These are phyloP conservation scores for Yarrowia sp. DNA, from an alignment of 805 yeast species.

Conservation along the genomic window DNA sequence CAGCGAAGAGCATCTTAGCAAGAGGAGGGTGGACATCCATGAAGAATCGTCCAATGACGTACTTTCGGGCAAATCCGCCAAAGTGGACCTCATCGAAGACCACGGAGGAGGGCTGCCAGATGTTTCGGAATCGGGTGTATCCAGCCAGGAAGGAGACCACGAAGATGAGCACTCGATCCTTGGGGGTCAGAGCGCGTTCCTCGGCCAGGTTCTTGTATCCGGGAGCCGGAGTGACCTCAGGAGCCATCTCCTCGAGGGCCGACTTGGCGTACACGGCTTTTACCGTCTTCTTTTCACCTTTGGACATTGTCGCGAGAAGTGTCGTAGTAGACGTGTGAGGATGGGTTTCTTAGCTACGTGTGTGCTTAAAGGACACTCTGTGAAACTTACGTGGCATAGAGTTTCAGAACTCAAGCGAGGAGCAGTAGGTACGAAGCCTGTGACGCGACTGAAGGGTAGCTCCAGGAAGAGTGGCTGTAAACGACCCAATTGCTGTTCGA, in stretches of 20 bases:
- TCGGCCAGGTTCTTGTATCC: slow-evolving; percentile 37
- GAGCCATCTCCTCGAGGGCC: slow-evolving; percentile 38
- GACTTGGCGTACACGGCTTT: slow-evolving; percentile 33
- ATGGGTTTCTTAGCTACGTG: slow-evolving; percentile 22
- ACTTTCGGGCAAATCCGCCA: slow-evolving; percentile 93
- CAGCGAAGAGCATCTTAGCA: slow-evolving; percentile 64
- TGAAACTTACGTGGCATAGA: slow-evolving; percentile 35
- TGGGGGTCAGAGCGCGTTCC: slow-evolving; percentile 29
- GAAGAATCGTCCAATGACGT: slow-evolving; percentile 67
- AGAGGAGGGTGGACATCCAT: slow-evolving; percentile 79
- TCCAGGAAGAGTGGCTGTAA: too few species aligned
- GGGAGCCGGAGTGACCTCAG: slow-evolving; percentile 21
- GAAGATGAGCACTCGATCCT: slow-evolving; percentile 44
- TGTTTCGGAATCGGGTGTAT: slow-evolving; percentile 64
- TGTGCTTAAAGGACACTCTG: slow-evolving; percentile 37
- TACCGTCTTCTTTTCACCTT: slow-evolving; percentile 31
- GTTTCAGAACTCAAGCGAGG: slow-evolving; percentile 23
- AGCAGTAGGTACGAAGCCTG: not conserved
- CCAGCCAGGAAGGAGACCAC: slow-evolving; percentile 60
- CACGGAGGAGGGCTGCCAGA: slow-evolving; percentile 76
- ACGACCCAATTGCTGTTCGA: too few species aligned
- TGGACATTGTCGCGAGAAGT: slow-evolving; percentile 34
- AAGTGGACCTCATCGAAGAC: slow-evolving; percentile 90
- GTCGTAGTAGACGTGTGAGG: slow-evolving; percentile 24
- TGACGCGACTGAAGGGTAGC: slow-evolving; percentile 3